A percentile compares a stretch with the other conserved stretches of the same genome.
Evolutionary conservation across 139 green algal genomes (phyloP).

Genomic region (Micractinium sp.): DNA sequence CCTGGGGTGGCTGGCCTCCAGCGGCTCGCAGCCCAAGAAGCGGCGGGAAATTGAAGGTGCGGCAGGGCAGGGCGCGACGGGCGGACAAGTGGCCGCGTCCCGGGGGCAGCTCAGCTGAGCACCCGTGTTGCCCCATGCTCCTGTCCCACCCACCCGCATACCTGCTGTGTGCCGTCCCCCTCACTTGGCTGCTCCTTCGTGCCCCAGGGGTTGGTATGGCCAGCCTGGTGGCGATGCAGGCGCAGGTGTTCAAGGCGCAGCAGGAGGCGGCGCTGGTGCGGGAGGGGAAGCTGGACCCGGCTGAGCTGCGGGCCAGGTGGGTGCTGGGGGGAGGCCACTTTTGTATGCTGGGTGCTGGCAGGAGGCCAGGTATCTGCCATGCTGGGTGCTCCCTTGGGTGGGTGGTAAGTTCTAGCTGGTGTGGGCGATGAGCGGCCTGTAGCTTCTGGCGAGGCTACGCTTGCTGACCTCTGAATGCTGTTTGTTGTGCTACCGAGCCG

Average conservation of each 20-base stretch:
- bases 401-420: too few species aligned
- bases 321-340: background rate
- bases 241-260: conserved; percentile 76
- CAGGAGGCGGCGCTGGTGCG: conserved; percentile 54
- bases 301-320: conserved; percentile 29
- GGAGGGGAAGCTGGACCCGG: conserved; percentile 47
- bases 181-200: too few species aligned
- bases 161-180: background rate
- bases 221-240: conserved; percentile 79
- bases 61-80: background rate
- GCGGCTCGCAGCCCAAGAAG: conserved; percentile 72
- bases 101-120: too few species aligned
- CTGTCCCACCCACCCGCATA: too few species aligned
- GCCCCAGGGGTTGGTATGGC: conserved; percentile 64
- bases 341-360: background rate
- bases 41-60: conserved; percentile 72
- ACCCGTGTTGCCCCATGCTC: too few species aligned
- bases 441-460: too few species aligned
- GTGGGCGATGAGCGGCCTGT: too few species aligned
- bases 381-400: too few species aligned
- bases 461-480: too few species aligned
- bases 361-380: too few species aligned
- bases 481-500: too few species aligned
- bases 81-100: too few species aligned
- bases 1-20: conserved; percentile 81